A percentile compares a stretch with the other conserved stretches of the same genome.
Conservation (phyloP, 139 green algal species). For the Eudorina sp. region DNA sequence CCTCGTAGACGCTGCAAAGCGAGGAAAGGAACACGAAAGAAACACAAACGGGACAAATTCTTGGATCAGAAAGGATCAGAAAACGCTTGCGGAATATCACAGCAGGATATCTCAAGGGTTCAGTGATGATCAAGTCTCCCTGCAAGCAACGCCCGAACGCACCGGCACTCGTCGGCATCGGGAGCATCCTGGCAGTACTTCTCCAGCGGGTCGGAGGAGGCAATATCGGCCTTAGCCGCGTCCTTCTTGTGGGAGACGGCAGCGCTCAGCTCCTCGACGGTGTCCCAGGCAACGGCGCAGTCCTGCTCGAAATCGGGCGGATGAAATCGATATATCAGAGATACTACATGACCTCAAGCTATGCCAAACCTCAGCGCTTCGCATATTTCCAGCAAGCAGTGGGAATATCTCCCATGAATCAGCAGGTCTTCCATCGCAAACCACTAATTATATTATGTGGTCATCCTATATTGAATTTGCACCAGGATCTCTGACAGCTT, state of each 20-base stretch:
- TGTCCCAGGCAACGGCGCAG: conserved; percentile 59
- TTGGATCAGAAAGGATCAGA: too few relatives aligned
- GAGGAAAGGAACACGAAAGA: neutral
- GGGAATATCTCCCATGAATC: too few relatives aligned
- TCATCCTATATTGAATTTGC: too few relatives aligned
- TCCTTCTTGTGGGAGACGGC: conserved; percentile 54
- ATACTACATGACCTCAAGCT: too few relatives aligned
- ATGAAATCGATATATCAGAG: neutral
- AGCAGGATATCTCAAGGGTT: neutral
- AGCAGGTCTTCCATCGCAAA: too few relatives aligned
- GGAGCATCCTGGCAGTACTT: conserved; percentile 56
- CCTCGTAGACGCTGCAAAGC: conserved; percentile 33
- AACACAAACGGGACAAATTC: too few relatives aligned
- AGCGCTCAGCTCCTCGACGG: conserved; percentile 56
- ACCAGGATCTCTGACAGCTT: too few relatives aligned
- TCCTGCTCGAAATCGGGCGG: neutral
- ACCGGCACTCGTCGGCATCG: conserved; percentile 61
- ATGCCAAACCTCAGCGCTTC: too few relatives aligned
- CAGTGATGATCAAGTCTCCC: neutral
- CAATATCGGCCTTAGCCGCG: neutral
- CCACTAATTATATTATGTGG: too few relatives aligned
- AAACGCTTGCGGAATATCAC: neutral
- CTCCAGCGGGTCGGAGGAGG: conserved; percentile 45
- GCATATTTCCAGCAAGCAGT: too few relatives aligned
- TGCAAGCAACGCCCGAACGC: neutral